A percentile compares a stretch with the other conserved stretches of the same genome.
phyloP scores from a whole-genome alignment of 1,284 basidiomycete genomes.

The Ceraceosorus bombacis region DNA sequence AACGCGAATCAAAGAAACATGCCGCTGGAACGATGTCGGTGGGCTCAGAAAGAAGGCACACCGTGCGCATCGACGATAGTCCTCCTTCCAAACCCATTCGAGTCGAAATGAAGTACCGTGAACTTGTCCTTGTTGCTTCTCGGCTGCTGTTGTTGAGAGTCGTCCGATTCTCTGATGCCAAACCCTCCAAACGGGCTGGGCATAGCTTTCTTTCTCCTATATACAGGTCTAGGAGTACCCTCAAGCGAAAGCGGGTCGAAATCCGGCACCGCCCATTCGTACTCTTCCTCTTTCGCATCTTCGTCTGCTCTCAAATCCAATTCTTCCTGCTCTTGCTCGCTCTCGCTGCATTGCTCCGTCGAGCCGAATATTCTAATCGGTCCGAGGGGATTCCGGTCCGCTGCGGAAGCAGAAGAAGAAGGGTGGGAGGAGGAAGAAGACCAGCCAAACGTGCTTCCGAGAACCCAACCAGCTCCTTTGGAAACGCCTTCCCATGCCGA shows the following conservation, averaged over 20 bases:
- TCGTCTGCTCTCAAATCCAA: neutral
- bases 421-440: conserved; percentile 1
- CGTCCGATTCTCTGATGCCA: conserved; percentile 5
- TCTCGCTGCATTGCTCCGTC: neutral
- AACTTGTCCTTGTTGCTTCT: too few species aligned
- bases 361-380: neutral
- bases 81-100: too few species aligned
- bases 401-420: neutral
- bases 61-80: too few species aligned
- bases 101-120: too few species aligned
- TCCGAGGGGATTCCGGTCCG: neutral
- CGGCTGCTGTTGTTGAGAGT: neutral
- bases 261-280: conserved; percentile 27
- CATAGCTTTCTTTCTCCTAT: conserved; percentile 23
- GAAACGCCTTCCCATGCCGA: conserved; percentile 7
- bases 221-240: conserved; percentile 27
- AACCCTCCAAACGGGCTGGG: conserved; percentile 24
- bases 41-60: too few species aligned
- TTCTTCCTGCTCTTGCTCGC: neutral
- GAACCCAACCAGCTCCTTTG: conserved; percentile 15
- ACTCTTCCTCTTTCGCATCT: conserved; percentile 21
- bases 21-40: too few species aligned
- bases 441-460: conserved; percentile 1
- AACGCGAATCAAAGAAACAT: too few species aligned
- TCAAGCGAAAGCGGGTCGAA: conserved; percentile 23